These are phyloP conservation scores for Beauveria medogensis DNA, from an alignment of 2,329 filamentous ascomycete species.

Conservation along the genomic window DNA sequence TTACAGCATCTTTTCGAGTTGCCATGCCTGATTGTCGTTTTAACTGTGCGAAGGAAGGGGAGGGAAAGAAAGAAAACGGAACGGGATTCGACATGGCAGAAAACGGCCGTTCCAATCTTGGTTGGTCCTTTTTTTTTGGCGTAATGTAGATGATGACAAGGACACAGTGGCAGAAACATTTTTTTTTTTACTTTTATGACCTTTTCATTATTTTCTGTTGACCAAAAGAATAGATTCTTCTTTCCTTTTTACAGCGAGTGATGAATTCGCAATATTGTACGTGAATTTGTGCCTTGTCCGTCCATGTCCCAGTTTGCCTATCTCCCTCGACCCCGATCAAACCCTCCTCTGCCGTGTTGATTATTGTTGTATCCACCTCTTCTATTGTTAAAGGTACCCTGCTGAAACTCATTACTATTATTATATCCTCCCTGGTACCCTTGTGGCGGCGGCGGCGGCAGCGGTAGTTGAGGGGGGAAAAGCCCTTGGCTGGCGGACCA, in stretches of 20 bases:
- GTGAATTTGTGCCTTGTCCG: no score
- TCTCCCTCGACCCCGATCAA: slow-evolving; percentile 24
- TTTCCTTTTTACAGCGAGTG: neutral
- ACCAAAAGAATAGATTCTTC: neutral
- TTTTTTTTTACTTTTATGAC: neutral
- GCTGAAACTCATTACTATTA: neutral
- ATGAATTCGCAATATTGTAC: no score
- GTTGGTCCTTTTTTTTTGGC: neutral
- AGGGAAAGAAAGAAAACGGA: neutral
- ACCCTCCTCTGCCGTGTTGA: slow-evolving; percentile 21
- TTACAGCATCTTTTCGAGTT: neutral
- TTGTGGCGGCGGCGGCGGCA: neutral
- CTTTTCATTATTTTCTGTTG: neutral
- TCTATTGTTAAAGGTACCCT: neutral
- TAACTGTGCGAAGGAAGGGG: neutral
- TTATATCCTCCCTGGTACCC: neutral
- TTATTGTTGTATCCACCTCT: slow-evolving; percentile 16
- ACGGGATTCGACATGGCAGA: neutral
- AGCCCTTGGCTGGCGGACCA: slow-evolving; percentile 1
- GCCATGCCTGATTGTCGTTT: neutral
- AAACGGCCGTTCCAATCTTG: neutral
- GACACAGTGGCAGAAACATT: neutral
- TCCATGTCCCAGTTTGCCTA: slow-evolving; percentile 2
- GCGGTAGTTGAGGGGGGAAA: slow-evolving; percentile 15
- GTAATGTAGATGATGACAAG: neutral